Conservation (phyloP, 805 yeast genomes). For the Pichia exigua region DNA sequence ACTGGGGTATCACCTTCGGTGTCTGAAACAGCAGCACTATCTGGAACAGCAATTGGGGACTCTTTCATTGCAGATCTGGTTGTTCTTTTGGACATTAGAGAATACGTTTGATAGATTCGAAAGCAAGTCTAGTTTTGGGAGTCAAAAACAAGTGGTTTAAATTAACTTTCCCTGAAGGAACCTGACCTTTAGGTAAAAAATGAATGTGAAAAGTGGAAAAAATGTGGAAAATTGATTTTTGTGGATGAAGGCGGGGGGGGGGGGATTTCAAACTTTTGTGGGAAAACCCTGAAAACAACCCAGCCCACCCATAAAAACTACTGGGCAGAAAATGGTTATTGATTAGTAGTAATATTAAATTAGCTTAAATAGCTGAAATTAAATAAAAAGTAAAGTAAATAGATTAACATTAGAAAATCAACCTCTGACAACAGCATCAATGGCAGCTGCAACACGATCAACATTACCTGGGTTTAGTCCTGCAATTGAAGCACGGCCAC, state of each 20-base stretch:
- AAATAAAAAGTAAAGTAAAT: not conserved
- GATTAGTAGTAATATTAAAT: not conserved
- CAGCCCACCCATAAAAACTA: too few relatives aligned
- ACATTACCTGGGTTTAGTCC: constrained; percentile 81
- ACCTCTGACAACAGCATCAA: constrained; percentile 62
- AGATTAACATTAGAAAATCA: not conserved
- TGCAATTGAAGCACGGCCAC: constrained; percentile 91
- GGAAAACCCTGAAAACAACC: not conserved
- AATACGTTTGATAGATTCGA: not conserved
- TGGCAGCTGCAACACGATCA: constrained; percentile 67
- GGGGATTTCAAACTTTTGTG: not conserved
- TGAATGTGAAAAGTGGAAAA: not conserved
- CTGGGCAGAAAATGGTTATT: not conserved
- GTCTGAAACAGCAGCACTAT: constrained; percentile 18
- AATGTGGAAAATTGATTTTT: not conserved
- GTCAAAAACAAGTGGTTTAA: too few relatives aligned
- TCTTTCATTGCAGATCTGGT: not conserved
- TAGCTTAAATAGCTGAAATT: too few relatives aligned
- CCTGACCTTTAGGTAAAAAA: not conserved
- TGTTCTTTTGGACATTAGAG: not conserved
- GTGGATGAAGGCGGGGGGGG: not conserved
- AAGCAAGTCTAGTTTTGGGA: too few relatives aligned
- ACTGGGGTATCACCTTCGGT: constrained; percentile 18
- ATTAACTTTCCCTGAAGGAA: too few relatives aligned
- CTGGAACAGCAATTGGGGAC: not conserved